Base-by-base conservation (phyloP, 106 monocot genomes). In the Hemerocallis citrina region DNA sequence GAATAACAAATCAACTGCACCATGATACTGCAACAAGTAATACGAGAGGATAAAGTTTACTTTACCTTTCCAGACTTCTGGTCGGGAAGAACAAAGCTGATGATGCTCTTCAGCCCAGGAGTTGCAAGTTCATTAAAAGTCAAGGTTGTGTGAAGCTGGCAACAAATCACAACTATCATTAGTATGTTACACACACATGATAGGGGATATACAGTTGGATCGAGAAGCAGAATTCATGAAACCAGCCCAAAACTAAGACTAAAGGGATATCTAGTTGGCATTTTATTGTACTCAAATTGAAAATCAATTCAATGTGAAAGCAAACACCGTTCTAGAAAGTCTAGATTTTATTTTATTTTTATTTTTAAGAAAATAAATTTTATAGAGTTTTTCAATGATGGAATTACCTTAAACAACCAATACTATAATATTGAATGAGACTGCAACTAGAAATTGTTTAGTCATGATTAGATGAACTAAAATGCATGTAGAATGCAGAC, bases 41-140 rank as follows among this genome's bases (percentile, higher is more conserved):
- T n/a, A n/a, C 52, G 14, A 52, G 14, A 3, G 15, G 23, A 24
- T 3, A 43, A 16, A 22, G 17, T 29, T 21, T 34, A 62, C 17
- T 42, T 29, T 66, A 89, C 89, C 85, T 94, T 94, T 24, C 82
- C 93, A 74, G 93, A 95, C 63, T 63, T 89, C 64, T 89, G 93
- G 34, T 89, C 93, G 12, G 89, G 89, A 34, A 89, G 77, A 66
- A 77, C 79, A 67, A 89, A 89, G 57, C 84, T 89, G 19, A 84
- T 38, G 29, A 89, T 89, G 13, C 80, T 49, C 62, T 77, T 89
- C 57, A 89, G 63, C 13, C 81, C 81, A 57, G 84, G 89, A 24
- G 78, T 79, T 21, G 62, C 76, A 28, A 89, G 56, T 27, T 81
- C 79, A 74, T 89, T 62, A 63, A 75, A 47, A 3, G 89, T 89